Evolutionary conservation across 305 asterid genomes (phyloP), one percentile per base, ranked within the genome.

Genomic region (Solanum hybrid): DNA sequence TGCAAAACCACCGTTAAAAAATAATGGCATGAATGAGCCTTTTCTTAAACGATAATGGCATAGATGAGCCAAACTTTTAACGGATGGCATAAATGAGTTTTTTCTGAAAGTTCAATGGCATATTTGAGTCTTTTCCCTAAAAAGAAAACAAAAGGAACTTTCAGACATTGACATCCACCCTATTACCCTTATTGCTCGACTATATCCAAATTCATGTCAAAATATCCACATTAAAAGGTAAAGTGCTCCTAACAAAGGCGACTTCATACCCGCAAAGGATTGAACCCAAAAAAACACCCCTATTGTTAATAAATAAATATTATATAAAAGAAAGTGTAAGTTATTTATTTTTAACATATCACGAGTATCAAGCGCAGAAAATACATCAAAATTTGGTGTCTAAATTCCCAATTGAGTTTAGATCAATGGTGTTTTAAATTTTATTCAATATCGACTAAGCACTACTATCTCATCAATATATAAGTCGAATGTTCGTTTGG

Each of bases 221-320:
- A 35, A 0, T 2, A 34, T 34, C 3, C 64, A 45, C 60, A 13
- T 45, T 45, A 45, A 45, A 14, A 14, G 64, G 8, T 45, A 5
- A 51, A 51, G 8, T 51, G 7, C 8, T 14, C 0, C n/a, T 15
- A 51, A 15, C 9, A 15, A 51, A 15, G n/a, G 3, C n/a, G 1
- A 15, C 0, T 51, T 2, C 2, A 0, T 51, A 51, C 7, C 8
- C 1, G 3, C n/a, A 0, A 5, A 51, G 0, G 22, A 2, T 4
- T 45, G 22, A 51, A 51, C n/a, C n/a, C 66, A 0, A 29, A 37
- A 17, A 32, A 17, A 27, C 40, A 76, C 7, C 7, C 81, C 26
- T 17, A 17, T 9, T 19, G 22, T 56, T 6, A 56, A 6, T 15
- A 7, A 76, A 32, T 0, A 14, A 75, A 27, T 6, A 71, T 51